These are phyloP conservation scores for Aspergillus sp. DNA, from an alignment of 2,329 filamentous ascomycete genomes.

Conservation along the genomic window DNA sequence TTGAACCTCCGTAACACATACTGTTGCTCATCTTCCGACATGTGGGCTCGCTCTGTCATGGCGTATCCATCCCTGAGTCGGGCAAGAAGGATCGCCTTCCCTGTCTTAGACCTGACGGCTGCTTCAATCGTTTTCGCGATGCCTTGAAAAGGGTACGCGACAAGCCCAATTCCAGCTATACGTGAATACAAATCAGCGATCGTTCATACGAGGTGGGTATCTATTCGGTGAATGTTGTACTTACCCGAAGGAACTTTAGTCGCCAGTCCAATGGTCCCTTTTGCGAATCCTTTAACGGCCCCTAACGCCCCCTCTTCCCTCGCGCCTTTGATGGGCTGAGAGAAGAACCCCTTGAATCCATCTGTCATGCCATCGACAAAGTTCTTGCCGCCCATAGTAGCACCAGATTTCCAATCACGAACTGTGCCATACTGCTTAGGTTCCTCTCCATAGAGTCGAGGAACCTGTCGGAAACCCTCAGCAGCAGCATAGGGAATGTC, in stretches of 20 bases:
- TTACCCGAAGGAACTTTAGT: slow-evolving; percentile 30
- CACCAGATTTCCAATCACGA: slow-evolving; percentile 36
- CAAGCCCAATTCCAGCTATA: slow-evolving; percentile 29
- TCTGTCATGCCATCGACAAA: slow-evolving; percentile 36
- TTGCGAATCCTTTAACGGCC: slow-evolving; percentile 36
- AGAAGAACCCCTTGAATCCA: slow-evolving; percentile 34
- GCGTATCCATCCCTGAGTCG: slow-evolving; percentile 23
- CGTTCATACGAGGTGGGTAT: not conserved
- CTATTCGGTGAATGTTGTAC: not conserved
- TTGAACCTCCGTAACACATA: slow-evolving; percentile 12
- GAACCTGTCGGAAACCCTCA: slow-evolving; percentile 39
- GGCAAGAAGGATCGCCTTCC: slow-evolving; percentile 26
- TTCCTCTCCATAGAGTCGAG: slow-evolving; percentile 41
- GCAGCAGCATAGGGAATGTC: slow-evolving; percentile 41
- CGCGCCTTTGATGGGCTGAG: slow-evolving; percentile 33
- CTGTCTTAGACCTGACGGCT: slow-evolving; percentile 27
- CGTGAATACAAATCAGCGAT: not conserved
- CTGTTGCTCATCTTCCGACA: not conserved
- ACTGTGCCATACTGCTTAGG: slow-evolving; percentile 35
- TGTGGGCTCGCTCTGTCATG: not conserved
- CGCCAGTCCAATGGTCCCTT: slow-evolving; percentile 29
- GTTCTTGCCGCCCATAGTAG: slow-evolving; percentile 33
- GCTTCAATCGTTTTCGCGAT: slow-evolving; percentile 36
- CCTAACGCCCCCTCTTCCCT: slow-evolving; percentile 36
- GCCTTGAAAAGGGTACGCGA: slow-evolving; percentile 37